Percentiles rank a stretch among this genome's conserved stretches.
Evolutionary conservation across 208 protist species (phyloP).

Genomic region (Acanthamoeba castellanii): DNA sequence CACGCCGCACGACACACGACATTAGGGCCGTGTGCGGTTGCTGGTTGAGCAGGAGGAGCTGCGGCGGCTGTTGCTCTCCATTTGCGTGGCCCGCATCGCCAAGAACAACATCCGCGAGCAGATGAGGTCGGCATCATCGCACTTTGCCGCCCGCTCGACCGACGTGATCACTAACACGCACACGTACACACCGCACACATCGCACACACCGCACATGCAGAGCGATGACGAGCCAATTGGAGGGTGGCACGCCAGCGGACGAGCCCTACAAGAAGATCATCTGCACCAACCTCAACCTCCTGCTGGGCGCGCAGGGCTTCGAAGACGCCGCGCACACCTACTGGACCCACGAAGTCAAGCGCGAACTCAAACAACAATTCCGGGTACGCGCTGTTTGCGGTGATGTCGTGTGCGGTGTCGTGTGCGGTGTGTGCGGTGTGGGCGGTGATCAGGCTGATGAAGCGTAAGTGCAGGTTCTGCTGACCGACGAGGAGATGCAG

Average conservation of each 20-base stretch:
- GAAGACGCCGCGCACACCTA: not conserved
- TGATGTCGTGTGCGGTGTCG: not conserved
- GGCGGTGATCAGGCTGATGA: not conserved
- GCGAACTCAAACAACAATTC: slow-evolving; percentile 5
- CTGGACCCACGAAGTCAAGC: slow-evolving; percentile 9
- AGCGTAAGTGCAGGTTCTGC: not conserved
- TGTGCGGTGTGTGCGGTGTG: not conserved
- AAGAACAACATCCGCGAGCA: slow-evolving; percentile 62
- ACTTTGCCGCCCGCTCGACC: not conserved
- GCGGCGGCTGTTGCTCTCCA: not conserved
- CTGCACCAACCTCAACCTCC: slow-evolving; percentile 1
- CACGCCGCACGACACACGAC: not conserved
- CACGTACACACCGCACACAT: not conserved
- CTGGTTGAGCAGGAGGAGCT: not conserved
- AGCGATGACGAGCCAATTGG: not conserved
- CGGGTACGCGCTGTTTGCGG: not conserved
- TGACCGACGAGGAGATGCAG: not conserved
- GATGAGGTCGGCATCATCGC: no score
- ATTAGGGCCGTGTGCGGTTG: not conserved
- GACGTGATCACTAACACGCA: not conserved
- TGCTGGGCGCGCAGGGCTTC: not conserved
- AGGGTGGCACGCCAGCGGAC: slow-evolving; percentile 4
- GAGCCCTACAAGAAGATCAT: slow-evolving; percentile 48
- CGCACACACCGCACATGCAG: not conserved
- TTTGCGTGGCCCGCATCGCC: slow-evolving; percentile 29